Evolutionary conservation across 2,329 filamentous ascomycete species (phyloP), one percentile per base, ranked within the genome.

Genomic region (Fusarium buharicum): DNA sequence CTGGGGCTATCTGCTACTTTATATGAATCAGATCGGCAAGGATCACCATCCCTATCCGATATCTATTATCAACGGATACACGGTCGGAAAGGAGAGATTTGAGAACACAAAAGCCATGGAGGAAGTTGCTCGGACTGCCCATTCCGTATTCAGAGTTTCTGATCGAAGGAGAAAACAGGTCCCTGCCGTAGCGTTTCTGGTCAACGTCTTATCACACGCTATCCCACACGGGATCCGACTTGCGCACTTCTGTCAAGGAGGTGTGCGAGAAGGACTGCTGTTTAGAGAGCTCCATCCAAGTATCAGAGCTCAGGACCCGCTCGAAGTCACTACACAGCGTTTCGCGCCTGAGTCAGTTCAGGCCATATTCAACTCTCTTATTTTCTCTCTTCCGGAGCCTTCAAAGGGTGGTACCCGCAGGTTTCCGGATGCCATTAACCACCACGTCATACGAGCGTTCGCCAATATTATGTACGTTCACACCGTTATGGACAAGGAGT

Each of bases 71-170:
- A 60, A 60, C 3, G 57, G 57, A 2, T 60, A 53, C 10, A 50
- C 53, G 0, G 57, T 60, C 20, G 57, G 34, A 1, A 57, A 31
- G 7, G 55, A 59, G 22, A 50, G 53, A 3, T 60, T 60, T 7
- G 53, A 60, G 18, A 60, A 60, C 34, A 60, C 57, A 10, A 60
- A 53, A 6, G 57, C 57, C 4, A 49, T 60, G 57, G 53, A 58
- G 22, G 57, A 60, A 5, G 57, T 60, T 43, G 53, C 57, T 27
- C 53, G 54, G n/a, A 58, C 44, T 27, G 57, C 57, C 20, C 44
- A 58, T 49, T 41, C 57, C 17, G 50, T 58, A 13, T 60, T 60
- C 16, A 49, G 57, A 13, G 57, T 60, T 6, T 60, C 57, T 3
- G 53, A 58, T 45, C 53, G 53, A 17, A 46, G 57, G 9, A 45